Base-by-base conservation (phyloP, 202 grass and related monocot genomes). In the Schoenoplectus tabernaemontani region DNA sequence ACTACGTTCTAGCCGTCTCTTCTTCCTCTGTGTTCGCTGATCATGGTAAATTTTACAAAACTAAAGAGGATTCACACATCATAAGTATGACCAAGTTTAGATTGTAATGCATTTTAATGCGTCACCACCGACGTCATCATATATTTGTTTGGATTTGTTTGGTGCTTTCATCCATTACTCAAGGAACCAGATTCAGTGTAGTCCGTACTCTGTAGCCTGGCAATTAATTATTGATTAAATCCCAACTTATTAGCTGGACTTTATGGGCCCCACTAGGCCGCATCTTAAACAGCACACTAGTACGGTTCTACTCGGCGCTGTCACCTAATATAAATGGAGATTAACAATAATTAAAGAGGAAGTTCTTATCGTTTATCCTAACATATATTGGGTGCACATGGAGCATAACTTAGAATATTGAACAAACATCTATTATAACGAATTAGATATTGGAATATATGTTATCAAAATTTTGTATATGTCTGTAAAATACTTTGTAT, bases 101-200 rank as follows among this genome's bases (percentile, higher is more conserved):
- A 73, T 50, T 8, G 46, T 53, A 24, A 74, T 74, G 24, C 46
- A 28, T n/a, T 53, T 10, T 74, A 74, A n/a, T 74, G 69, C 69
- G 69, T 74, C 69, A 74, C 26, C 46, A 53, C 46, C 7, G 5
- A 74, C 26, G 46, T 74, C 13, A 74, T 2, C 69, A 74, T 4
- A 47, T 9, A 53, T 39, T 36, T 60, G 8, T 28, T 30, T 11
- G 24, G 1, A 61, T 26, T 28, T 34, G 15, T 33, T 61, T 15
- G 60, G 26, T 64, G 10, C 3, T 1, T 64, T 64, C 36, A 64
- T 10, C 12, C 60, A 36, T 33, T 63, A 28, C 57, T 60, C 23
- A 9, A 4, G 9, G 9, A 22, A 57, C n/a, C n/a, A 22, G 54
- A 20, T 57, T 20, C 4, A 53, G 4, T 17, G 5, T 57, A 57